phyloP scores from a whole-genome alignment of 2,329 filamentous ascomycete species.

The Monosporascus sp. region DNA sequence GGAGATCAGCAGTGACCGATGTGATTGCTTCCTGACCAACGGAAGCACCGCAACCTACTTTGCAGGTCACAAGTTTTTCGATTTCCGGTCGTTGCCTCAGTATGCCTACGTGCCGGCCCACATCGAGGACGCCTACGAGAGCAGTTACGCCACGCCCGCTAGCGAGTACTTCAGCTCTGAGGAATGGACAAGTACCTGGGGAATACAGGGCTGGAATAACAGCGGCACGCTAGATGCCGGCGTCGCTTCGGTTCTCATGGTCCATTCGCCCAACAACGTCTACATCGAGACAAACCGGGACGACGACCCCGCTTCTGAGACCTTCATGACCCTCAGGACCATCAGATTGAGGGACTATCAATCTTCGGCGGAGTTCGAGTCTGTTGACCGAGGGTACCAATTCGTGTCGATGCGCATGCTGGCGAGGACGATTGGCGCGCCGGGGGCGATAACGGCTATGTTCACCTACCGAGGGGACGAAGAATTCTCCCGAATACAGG shows the following conservation, averaged over 20 bases:
- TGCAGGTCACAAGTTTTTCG: conserved; percentile 42
- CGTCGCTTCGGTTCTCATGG: conserved; percentile 30
- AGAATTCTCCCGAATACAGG: conserved; percentile 37
- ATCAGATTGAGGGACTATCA: conserved; percentile 39
- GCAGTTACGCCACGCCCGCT: conserved; percentile 21
- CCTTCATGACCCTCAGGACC: conserved; percentile 45
- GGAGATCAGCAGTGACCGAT: conserved; percentile 24
- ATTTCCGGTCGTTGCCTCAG: conserved; percentile 39
- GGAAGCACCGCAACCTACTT: conserved; percentile 39
- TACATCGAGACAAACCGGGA: conserved; percentile 41
- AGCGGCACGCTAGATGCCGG: conserved; percentile 16
- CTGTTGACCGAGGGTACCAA: conserved; percentile 29
- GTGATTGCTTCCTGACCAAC: conserved; percentile 46
- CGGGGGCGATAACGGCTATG: conserved; percentile 47
- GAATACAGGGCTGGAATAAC: conserved; percentile 33
- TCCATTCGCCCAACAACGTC: conserved; percentile 36
- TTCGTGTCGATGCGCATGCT: conserved; percentile 44
- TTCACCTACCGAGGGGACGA: conserved; percentile 44
- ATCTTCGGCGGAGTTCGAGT: conserved; percentile 43
- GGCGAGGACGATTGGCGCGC: conserved; percentile 41
- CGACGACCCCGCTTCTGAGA: conserved; percentile 29
- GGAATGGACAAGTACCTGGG: conserved; percentile 27
- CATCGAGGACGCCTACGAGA: conserved; percentile 22
- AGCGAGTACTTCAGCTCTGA: conserved; percentile 26
- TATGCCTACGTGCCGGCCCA: conserved; percentile 30